These are phyloP conservation scores for Anthracocystis walkeri DNA, from an alignment of 1,284 basidiomycete genomes.

Conservation along the genomic window DNA sequence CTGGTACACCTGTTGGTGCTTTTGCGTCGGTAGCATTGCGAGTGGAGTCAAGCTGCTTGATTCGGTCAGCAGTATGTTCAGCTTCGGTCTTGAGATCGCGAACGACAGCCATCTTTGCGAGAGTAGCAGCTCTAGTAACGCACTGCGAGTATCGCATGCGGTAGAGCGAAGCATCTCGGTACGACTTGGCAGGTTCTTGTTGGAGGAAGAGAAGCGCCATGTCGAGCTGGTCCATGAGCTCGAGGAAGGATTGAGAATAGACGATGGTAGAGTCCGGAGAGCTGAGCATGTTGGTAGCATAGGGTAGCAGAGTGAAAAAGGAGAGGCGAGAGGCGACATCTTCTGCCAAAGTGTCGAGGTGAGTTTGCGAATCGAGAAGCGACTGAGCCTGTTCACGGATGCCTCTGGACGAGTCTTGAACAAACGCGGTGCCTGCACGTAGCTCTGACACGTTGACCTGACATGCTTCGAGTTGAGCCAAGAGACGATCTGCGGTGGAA, in stretches of 20 bases:
- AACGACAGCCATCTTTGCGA: slow-evolving; percentile 54
- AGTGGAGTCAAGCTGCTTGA: slow-evolving; percentile 38
- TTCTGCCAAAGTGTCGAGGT: slow-evolving; percentile 53
- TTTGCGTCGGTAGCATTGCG: background rate
- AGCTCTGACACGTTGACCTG: slow-evolving; percentile 60
- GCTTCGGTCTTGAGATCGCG: slow-evolving; percentile 26
- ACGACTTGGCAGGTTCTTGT: slow-evolving; percentile 39
- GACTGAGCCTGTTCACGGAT: slow-evolving; percentile 60
- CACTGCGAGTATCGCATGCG: slow-evolving; percentile 64
- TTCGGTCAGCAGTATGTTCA: slow-evolving; percentile 13
- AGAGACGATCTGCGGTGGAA: slow-evolving; percentile 41
- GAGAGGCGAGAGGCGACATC: slow-evolving; percentile 55
- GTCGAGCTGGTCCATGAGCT: slow-evolving; percentile 62
- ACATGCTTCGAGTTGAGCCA: slow-evolving; percentile 53
- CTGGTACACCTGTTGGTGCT: background rate
- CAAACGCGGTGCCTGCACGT: slow-evolving; percentile 56
- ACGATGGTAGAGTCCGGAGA: slow-evolving; percentile 53
- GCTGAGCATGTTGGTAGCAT: slow-evolving; percentile 59
- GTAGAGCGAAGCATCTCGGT: slow-evolving; percentile 61
- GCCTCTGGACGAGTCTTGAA: slow-evolving; percentile 60
- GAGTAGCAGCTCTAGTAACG: slow-evolving; percentile 53
- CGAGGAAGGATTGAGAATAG: slow-evolving; percentile 53
- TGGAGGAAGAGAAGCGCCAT: slow-evolving; percentile 60
- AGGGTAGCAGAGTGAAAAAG: slow-evolving; percentile 63
- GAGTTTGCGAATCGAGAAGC: slow-evolving; percentile 49